These are phyloP conservation scores for Leptoxyphium fumago DNA, from an alignment of 2,329 filamentous ascomycete species.

Conservation along the genomic window DNA sequence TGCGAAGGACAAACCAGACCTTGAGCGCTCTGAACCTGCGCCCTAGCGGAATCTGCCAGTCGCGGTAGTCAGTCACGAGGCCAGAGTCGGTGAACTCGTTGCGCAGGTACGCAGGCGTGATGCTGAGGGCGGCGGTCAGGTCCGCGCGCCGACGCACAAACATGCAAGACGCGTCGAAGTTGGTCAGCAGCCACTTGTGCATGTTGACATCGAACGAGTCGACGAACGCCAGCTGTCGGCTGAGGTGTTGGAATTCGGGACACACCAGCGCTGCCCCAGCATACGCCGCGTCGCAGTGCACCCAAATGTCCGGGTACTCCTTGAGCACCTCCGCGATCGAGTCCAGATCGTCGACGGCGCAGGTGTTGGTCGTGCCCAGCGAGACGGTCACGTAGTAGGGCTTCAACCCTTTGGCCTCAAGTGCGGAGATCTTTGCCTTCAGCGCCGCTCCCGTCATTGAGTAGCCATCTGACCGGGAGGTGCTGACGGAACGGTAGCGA, in stretches of 20 bases:
- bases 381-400: constrained; percentile 80
- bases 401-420: constrained; percentile 53
- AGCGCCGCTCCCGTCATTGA: constrained; percentile 54
- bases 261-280: constrained; percentile 73
- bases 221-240: constrained; percentile 47
- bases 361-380: constrained; percentile 76
- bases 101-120: constrained; percentile 67
- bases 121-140: constrained; percentile 65
- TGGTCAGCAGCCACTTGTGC: constrained; percentile 94
- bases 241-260: constrained; percentile 62
- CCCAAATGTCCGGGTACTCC: constrained; percentile 56
- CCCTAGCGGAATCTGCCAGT: constrained; percentile 93
- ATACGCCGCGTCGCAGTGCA: constrained; percentile 88
- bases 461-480: constrained; percentile 48
- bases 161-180: constrained; percentile 74
- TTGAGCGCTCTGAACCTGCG: constrained; percentile 79
- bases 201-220: constrained; percentile 92
- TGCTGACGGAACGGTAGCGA: constrained; percentile 57
- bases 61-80: constrained; percentile 83
- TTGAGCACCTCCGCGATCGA: constrained; percentile 46
- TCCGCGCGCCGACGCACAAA: constrained; percentile 62
- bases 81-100: constrained; percentile 71
- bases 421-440: constrained; percentile 45
- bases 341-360: constrained; percentile 68
- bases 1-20: constrained; percentile 85